Percentiles rank a stretch among this genome's conserved stretches.
phyloP scores from a whole-genome alignment of 352 stramenopile species.

The Pythium sukuiense region DNA sequence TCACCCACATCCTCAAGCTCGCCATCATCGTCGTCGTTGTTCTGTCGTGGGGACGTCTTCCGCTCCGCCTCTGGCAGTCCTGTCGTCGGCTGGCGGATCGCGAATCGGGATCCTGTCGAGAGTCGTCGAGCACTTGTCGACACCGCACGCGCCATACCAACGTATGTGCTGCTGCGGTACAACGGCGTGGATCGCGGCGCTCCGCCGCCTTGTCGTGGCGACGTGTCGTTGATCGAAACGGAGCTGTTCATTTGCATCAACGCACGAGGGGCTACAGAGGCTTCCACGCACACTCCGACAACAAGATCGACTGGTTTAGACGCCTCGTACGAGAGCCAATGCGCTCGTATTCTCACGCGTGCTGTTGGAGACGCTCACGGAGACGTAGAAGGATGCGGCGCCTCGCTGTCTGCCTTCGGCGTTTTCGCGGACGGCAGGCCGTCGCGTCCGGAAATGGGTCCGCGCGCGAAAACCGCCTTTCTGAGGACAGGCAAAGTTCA shows the following conservation, averaged over 20 bases:
- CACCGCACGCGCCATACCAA: background rate
- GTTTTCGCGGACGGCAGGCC: slow-evolving; percentile 1
- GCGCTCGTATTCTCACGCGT: background rate
- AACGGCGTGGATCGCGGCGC: background rate
- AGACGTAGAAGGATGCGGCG: background rate
- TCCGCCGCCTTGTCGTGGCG: background rate
- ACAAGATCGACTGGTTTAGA: background rate
- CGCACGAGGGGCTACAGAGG: background rate
- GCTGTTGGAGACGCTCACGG: background rate
- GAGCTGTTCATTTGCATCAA: background rate
- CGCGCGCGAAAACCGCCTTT: slow-evolving; percentile 5
- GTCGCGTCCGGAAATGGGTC: slow-evolving; percentile 7
- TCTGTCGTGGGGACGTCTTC: slow-evolving; percentile 19
- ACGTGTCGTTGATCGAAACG: background rate
- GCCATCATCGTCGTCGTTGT: slow-evolving; percentile 9
- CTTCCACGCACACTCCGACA: background rate
- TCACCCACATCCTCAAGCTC: background rate
- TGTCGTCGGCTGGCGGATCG: background rate
- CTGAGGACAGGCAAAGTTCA: background rate
- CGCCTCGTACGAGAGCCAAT: background rate
- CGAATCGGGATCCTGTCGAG: slow-evolving; percentile 4
- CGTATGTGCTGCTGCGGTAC: background rate
- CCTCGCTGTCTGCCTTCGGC: background rate
- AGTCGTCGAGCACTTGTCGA: background rate
- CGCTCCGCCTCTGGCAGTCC: background rate